Evolutionary conservation across 495 filamentous ascomycete species (phyloP), one percentile per base, ranked within the genome.

Genomic region (Parachaetomium inaequale): DNA sequence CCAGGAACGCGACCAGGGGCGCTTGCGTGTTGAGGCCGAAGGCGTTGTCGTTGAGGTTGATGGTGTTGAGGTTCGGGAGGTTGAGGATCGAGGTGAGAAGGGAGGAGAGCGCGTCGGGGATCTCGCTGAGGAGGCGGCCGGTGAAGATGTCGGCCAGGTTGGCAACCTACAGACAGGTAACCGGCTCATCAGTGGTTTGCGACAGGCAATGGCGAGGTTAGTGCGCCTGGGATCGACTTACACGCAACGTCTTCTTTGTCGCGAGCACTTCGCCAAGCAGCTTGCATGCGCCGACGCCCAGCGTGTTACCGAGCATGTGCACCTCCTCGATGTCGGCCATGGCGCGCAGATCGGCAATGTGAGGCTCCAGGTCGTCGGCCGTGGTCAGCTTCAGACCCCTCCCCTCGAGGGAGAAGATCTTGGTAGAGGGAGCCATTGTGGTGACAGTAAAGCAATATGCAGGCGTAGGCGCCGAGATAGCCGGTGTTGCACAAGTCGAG

Each of bases 91-190:
- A 86, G 23, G 87, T 90, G 14, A 98, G 86, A 38, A 98, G 87
- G 46, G 86, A 85, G 14, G 87, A 87, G 36, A 98, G 86, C 3
- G 95, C 93, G 57, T 87, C 86, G 49, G 94, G 94, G 66, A 98
- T 98, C 69, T 98, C 94, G 69, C 87, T 88, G 52, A 98, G 86
- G 26, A 98, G 86, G 63, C 94, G 92, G 34, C 89, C 88, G 59
- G 94, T 98, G 78, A 98, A 98, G 78, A 98, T 95, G 73, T 98
- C 94, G 73, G 92, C 93, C 58, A 98, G 79, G 74, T 96, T 93
- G 70, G 91, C 92, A 59, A 87, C 78, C 84, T 93, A 75, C n/a
- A 8, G 17, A 25, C n/a, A 19, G 4, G 11, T 49, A 17, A 26
- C 12, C 4, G 52, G n/a, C n/a, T n/a, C n/a, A n/a, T 34, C 17